phyloP scores from a whole-genome alignment of 768 basidiomycete genomes.

The Tulasnella sp. region DNA sequence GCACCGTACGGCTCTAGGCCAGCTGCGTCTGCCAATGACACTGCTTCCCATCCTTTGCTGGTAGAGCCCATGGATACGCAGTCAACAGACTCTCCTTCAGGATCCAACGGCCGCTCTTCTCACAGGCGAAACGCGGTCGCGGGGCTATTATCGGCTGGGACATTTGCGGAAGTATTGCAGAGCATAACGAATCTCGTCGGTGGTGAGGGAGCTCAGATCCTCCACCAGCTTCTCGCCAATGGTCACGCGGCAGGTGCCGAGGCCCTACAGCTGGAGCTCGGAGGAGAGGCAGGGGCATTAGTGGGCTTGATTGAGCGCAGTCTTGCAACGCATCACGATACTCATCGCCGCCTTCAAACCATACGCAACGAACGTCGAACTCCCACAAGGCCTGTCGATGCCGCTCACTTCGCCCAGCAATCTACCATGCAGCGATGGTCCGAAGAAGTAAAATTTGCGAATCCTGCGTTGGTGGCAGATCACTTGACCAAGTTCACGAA shows the following conservation, averaged over 20 bases:
- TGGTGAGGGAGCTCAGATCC: constrained; percentile 65
- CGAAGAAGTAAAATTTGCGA: constrained; percentile 74
- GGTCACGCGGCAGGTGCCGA: constrained; percentile 45
- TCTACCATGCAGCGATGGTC: constrained; percentile 79
- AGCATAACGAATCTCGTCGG: constrained; percentile 76
- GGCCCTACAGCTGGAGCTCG: constrained; percentile 67
- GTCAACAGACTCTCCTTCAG: constrained; percentile 35
- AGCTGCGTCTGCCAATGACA: constrained; percentile 17
- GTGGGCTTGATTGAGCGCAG: constrained; percentile 1
- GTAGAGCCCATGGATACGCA: constrained; percentile 38
- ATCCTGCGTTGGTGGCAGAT: constrained; percentile 61
- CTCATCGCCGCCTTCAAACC: neutral
- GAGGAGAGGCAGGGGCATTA: constrained; percentile 24
- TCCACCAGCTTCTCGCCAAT: constrained; percentile 69
- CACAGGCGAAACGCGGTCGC: no score
- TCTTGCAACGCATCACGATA: constrained; percentile 5
- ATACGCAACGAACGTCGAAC: constrained; percentile 8
- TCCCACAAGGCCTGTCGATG: constrained; percentile 27
- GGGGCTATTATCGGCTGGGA: constrained; percentile 32
- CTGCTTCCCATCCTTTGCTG: constrained; percentile 73
- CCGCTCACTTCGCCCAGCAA: constrained; percentile 62
- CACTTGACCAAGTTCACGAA: constrained; percentile 55
- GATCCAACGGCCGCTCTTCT: constrained; percentile 6
- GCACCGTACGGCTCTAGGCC: neutral
- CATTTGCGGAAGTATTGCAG: constrained; percentile 46